Evolutionary conservation across 129 eudicot genomes (phyloP), one percentile per base, ranked within the genome.

Genomic region (Flaveria bidentis): DNA sequence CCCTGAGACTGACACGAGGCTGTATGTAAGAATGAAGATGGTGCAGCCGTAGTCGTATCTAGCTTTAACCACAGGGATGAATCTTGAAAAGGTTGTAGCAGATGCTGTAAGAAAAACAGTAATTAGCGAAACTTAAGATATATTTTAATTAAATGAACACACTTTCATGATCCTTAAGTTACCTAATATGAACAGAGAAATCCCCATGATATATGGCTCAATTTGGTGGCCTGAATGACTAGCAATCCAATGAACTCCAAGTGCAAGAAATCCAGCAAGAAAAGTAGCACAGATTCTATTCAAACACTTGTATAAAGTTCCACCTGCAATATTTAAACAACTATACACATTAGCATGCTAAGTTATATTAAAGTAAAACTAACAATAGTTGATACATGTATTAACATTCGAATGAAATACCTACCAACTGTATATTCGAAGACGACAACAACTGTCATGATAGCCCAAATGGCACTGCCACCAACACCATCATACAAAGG

Each of bases 1-100:
- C 16, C 97, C 92, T 15, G 97, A 91, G 12, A 91, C 80, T 22
- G 97, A 87, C 4, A 91, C 87, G 55, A 91, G 77, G 47, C 90
- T 85, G 89, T 88, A 91, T 23, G 97, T 91, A 41, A 91, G 89
- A 84, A 89, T 85, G 84, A 88, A 91, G 67, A 91, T 83, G 78
- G 83, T 80, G 67, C 89, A 86, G 20, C 94, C 97, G 80, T 91
- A 91, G 66, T 91, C 97, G 58, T 78, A 91, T 70, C 88, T 81
- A 10, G 88, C 91, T 78, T 86, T 91, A 84, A 91, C 91, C 64
- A 18, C 75, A 3, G 97, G 97, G 73, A 91, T 85, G 67, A 91
- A 91, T 81, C 87, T 86, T 45, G 90, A 85, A 82, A 89, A 85
- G 0, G 97, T 85, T 17, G 86, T 86, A 66, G 85, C 84, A 18